Evolutionary conservation across 2,329 filamentous ascomycete genomes (phyloP).

Genomic region (Diaporthe caulivora): DNA sequence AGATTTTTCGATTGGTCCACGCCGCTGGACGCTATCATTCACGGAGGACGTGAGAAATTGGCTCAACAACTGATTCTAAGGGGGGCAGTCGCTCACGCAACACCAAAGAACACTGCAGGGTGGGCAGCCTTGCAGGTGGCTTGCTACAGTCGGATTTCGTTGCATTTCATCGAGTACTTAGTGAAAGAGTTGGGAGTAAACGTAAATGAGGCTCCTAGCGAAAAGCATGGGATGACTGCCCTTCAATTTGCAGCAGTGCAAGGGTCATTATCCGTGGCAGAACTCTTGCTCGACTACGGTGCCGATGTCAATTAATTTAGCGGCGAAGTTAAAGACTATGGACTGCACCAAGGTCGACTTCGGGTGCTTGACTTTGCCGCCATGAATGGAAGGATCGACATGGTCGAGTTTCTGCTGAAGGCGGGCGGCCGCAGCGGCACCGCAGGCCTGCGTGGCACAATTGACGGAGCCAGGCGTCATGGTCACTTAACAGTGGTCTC

Average conservation of each 20-base stretch:
- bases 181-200: neutral
- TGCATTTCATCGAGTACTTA: neutral
- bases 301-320: neutral
- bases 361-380: neutral
- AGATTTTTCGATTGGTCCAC: neutral
- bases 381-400: neutral
- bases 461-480: fast-evolving
- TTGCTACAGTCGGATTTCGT: fast-evolving
- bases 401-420: neutral
- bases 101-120: fast-evolving
- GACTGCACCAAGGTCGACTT: neutral
- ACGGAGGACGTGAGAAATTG: fast-evolving
- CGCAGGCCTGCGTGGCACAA: neutral
- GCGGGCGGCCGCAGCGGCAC: neutral
- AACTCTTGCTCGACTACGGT: neutral
- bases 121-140: neutral
- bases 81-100: neutral
- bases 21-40: neutral
- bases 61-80: neutral
- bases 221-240: neutral
- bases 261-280: neutral
- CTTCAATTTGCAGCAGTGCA: fast-evolving
- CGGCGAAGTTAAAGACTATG: fast-evolving
- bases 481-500: neutral
- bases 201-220: neutral